Conservation (phyloP, 1,139 yeast species). For the Candida pseudoviswanathii region DNA sequence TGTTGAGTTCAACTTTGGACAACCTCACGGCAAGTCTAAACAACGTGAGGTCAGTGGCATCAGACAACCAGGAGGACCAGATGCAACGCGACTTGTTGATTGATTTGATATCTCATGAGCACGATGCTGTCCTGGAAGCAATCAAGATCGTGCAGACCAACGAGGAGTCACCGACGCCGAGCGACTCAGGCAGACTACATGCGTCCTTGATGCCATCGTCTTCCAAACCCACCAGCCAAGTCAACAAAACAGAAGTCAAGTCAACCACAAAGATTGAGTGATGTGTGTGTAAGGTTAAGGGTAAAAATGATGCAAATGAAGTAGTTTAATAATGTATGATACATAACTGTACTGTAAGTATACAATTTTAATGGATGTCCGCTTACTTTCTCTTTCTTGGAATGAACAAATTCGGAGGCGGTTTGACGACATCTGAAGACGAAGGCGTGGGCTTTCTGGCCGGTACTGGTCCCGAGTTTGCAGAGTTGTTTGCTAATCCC, state of each 20-base stretch:
- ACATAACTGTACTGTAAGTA: not conserved
- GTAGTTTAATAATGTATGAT: not conserved
- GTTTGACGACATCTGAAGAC: slow-evolving; percentile 21
- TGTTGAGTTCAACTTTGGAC: slow-evolving; percentile 11
- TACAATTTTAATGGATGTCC: not conserved
- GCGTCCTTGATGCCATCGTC: slow-evolving; percentile 9
- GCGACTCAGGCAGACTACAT: not conserved
- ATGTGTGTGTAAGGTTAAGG: not conserved
- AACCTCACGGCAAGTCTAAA: slow-evolving; percentile 4
- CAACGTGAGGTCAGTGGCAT: not conserved
- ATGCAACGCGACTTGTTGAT: not conserved
- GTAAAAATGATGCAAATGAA: not conserved
- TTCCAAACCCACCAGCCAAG: slow-evolving; percentile 12
- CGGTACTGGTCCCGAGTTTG: not conserved
- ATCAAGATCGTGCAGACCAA: slow-evolving; percentile 9
- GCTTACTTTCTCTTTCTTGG: slow-evolving; percentile 16
- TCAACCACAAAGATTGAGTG: slow-evolving; percentile 4
- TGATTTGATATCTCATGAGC: slow-evolving; percentile 9
- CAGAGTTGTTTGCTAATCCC: not conserved
- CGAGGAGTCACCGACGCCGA: not conserved
- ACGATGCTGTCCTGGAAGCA: slow-evolving; percentile 13
- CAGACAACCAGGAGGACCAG: not conserved
- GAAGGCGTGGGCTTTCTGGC: slow-evolving; percentile 13
- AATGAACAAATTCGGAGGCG: slow-evolving; percentile 22
- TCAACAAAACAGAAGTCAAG: slow-evolving; percentile 6